Evolutionary conservation across 2,329 filamentous ascomycete genomes (phyloP).

Genomic region (Xylaria polymorpha): DNA sequence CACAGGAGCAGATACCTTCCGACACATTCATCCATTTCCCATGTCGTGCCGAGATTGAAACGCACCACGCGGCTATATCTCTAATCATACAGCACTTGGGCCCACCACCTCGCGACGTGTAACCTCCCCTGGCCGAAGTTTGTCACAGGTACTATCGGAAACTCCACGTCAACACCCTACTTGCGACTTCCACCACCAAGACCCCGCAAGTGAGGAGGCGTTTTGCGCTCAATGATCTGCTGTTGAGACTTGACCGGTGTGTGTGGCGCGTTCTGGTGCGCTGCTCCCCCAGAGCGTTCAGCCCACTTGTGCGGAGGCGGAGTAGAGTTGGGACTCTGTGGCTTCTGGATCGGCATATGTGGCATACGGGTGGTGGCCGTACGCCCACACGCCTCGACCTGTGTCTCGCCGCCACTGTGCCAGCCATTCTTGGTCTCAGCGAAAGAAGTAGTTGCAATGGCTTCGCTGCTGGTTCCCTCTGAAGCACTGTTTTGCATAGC

Average conservation of each 20-base stretch:
- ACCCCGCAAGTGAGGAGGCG: constrained; percentile 28
- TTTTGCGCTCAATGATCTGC: constrained; percentile 84
- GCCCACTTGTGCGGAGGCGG: not conserved
- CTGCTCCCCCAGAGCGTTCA: not conserved
- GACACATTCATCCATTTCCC: not conserved
- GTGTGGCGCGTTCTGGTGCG: not conserved
- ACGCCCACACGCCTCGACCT: not conserved
- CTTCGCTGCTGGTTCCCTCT: not conserved
- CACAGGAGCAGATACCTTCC: constrained; percentile 5
- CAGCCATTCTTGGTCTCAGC: not conserved
- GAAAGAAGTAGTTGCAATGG: not conserved
- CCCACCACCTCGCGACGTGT: not conserved
- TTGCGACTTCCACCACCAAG: not conserved
- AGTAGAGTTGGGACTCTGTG: not conserved
- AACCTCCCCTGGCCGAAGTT: not conserved
- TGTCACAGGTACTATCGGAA: not conserved
- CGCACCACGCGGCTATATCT: not conserved
- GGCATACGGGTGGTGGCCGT: not conserved
- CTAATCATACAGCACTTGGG: not conserved
- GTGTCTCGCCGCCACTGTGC: not conserved
- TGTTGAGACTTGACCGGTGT: not conserved
- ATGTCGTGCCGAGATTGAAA: not conserved
- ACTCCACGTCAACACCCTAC: not conserved
- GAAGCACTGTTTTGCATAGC: not conserved
- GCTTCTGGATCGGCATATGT: not conserved